phyloP scores from a whole-genome alignment of 2,329 filamentous ascomycete species.

The Sordariomycetes sp. region DNA sequence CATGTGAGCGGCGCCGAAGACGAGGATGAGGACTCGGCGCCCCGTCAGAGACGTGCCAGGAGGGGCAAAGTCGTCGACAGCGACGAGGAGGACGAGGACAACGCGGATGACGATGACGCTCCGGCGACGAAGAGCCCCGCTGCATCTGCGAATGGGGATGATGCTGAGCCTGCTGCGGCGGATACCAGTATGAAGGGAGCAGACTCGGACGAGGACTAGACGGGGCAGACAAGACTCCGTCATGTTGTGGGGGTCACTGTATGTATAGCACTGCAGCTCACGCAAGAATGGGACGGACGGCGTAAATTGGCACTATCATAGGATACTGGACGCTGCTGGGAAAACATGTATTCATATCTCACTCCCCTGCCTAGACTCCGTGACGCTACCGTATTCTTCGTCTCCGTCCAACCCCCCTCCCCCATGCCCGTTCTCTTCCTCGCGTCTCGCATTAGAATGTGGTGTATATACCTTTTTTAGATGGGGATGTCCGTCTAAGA shows the following conservation, averaged over 20 bases:
- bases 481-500: too few species aligned
- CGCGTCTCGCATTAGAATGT: neutral
- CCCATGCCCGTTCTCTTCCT: neutral
- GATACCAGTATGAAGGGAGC: conserved; percentile 32
- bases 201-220: conserved; percentile 19
- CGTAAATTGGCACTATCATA: too few species aligned
- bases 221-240: too few species aligned
- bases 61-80: conserved; percentile 45
- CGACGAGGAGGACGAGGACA: conserved; percentile 41
- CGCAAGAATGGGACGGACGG: too few species aligned
- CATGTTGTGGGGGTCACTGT: too few species aligned
- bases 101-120: conserved; percentile 5
- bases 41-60: conserved; percentile 36
- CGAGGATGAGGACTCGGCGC: conserved; percentile 37
- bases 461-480: neutral
- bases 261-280: too few species aligned
- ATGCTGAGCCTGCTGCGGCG: conserved; percentile 13
- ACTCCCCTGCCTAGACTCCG: neutral
- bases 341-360: too few species aligned
- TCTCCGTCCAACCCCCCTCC: neutral
- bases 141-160: conserved; percentile 9
- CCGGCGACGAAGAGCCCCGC: neutral
- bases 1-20: conserved; percentile 22
- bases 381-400: too few species aligned
- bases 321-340: too few species aligned